Base-by-base conservation (phyloP, 192 early-diverging fungal species). In the Diversispora epigaea region DNA sequence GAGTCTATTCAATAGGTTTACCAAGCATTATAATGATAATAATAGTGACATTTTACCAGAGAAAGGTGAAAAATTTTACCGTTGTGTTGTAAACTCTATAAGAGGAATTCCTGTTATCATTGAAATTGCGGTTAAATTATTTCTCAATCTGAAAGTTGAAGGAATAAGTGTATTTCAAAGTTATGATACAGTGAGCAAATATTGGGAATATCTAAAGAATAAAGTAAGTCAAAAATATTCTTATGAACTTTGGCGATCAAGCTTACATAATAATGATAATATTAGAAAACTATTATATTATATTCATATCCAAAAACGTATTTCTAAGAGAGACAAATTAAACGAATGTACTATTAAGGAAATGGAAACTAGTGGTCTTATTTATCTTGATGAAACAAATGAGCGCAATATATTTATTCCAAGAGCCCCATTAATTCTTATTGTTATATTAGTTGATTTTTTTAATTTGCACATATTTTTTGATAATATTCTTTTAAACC, bases 291-390 rank as follows among this genome's bases (percentile, higher is more conserved):
- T 58, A 15, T 58, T 58, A 58, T 58, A 17, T 17, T 58, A 58
- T 17, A 58, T 58, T 3, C 57, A 58, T 17, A 17, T 58, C 6
- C 57, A 58, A 22, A 22, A 22, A 3, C 57, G 12, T 0, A n/a
- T 58, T 22, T 17, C 9, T 6, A 22, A 22, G n/a, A 17, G n/a
- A 17, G 57, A 25, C 6, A 25, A 58, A n/a, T 6, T 58, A 6
- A n/a, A 58, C 6, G 7, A n/a, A 17, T 10, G 47, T 40, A 68
- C 67, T 54, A 25, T 68, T 32, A 3, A 40, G 25, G 49, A 68
- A 14, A 21, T 32, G n/a, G 67, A 68, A 52, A 41, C 67, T 6
- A 32, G 49, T 2, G 67, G 67, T 54, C 67, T 68, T 25, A 68
- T 68, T 52, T 68, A 39, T 52, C 43, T 52, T 32, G 19, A 52